phyloP scores from a whole-genome alignment of 1,284 basidiomycete genomes.

The Ustilago esculenta region DNA sequence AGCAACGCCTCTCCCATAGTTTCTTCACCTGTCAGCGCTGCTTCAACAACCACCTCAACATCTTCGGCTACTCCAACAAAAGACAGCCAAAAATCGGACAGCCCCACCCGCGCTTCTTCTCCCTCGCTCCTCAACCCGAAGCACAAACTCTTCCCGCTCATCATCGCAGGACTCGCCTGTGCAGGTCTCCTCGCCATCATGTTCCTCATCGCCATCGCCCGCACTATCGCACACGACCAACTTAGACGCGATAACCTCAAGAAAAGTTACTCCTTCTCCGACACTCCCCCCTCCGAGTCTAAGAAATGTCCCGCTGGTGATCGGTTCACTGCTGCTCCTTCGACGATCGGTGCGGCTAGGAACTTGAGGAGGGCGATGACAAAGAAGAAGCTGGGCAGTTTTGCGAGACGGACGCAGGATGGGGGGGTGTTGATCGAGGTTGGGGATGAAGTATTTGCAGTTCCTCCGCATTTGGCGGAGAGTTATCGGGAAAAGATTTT shows the following conservation, averaged over 20 bases:
- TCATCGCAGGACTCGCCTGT: slow-evolving; percentile 28
- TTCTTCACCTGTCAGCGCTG: neutral
- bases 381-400: slow-evolving; percentile 41
- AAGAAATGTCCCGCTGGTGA: neutral
- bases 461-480: slow-evolving; percentile 46
- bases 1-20: no score
- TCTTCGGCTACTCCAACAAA: slow-evolving; percentile 1
- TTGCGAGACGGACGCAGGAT: slow-evolving; percentile 35
- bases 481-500: slow-evolving; percentile 36
- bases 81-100: neutral
- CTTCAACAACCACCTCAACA: neutral
- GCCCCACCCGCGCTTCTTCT: neutral
- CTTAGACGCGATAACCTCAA: slow-evolving; percentile 33
- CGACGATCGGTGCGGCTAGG: neutral
- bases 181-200: slow-evolving; percentile 34
- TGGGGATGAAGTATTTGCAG: slow-evolving; percentile 54
- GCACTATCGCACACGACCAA: slow-evolving; percentile 29
- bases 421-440: slow-evolving; percentile 53
- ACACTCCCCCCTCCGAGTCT: neutral
- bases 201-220: slow-evolving; percentile 43
- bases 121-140: slow-evolving; percentile 20
- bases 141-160: slow-evolving; percentile 50
- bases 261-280: slow-evolving; percentile 20
- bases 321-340: slow-evolving; percentile 6
- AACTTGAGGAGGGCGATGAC: slow-evolving; percentile 41